Evolutionary conservation across 106 monocot genomes (phyloP).

Genomic region (Dendrobium nobile): DNA sequence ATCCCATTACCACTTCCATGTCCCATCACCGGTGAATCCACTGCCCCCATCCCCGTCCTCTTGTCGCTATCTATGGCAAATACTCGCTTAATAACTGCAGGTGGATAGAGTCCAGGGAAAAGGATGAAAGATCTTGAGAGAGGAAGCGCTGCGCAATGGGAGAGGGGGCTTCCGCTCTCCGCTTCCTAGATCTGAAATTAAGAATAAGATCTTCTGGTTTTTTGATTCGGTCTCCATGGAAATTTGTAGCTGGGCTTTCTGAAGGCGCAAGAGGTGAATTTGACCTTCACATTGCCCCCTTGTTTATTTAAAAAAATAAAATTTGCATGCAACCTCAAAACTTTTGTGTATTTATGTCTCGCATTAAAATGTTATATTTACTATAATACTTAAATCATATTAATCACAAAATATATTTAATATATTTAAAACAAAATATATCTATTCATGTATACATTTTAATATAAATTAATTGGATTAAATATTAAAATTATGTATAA

Average conservation of each 20-base stretch:
- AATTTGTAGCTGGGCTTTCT: neutral
- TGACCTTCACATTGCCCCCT: neutral
- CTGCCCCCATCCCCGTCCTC: neutral
- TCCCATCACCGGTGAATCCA: constrained; percentile 8
- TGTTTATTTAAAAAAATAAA: too few species aligned
- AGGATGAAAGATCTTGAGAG: neutral
- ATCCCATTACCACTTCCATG: constrained; percentile 24
- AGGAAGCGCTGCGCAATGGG: too few species aligned
- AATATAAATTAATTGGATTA: too few species aligned
- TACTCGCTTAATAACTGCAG: neutral
- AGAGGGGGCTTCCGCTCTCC: neutral
- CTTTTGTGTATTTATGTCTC: too few species aligned
- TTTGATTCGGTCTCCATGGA: neutral
- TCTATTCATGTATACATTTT: too few species aligned
- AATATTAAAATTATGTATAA: too few species aligned
- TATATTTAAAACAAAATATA: too few species aligned
- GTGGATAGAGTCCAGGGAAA: neutral
- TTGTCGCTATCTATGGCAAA: neutral
- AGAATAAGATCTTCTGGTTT: neutral
- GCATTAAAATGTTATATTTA: too few species aligned
- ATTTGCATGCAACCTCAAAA: too few species aligned
- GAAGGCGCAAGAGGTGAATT: neutral
- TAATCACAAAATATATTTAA: too few species aligned
- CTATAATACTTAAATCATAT: too few species aligned
- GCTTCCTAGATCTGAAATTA: neutral